These are phyloP conservation scores for Penicillium decumbens DNA, from an alignment of 2,329 filamentous ascomycete genomes.

Conservation along the genomic window DNA sequence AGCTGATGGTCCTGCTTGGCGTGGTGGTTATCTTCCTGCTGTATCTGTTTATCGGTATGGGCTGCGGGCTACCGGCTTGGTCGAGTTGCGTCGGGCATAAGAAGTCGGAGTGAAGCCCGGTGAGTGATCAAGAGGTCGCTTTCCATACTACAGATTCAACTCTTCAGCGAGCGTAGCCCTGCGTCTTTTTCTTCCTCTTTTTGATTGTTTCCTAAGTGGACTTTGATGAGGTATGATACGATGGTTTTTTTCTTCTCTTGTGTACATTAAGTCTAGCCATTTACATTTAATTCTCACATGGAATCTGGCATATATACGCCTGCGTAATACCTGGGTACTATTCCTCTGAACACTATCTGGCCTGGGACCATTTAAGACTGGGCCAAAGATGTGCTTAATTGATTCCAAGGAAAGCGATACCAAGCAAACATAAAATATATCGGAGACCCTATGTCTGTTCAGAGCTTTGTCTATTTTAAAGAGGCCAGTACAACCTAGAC, in stretches of 20 bases:
- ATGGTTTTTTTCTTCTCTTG: neutral
- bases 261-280: constrained; percentile 7
- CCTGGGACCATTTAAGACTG: too few species aligned
- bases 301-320: neutral
- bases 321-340: too few species aligned
- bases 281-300: neutral
- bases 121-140: neutral
- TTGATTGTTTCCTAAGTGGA: constrained; percentile 1
- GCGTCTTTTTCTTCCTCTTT: neutral
- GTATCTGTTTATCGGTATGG: constrained; percentile 68
- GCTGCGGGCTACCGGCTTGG: constrained; percentile 62
- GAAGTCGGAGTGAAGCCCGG: neutral
- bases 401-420: too few species aligned
- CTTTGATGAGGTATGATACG: constrained; percentile 17
- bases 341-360: too few species aligned
- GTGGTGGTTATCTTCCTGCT: constrained; percentile 62
- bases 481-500: neutral
- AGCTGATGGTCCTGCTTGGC: constrained; percentile 82
- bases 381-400: too few species aligned
- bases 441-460: too few species aligned
- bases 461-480: neutral
- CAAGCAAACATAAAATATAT: too few species aligned
- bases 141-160: neutral
- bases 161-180: constrained; percentile 11
- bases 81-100: constrained; percentile 39